Base-by-base conservation (phyloP, 805 yeast genomes). In the Debaryomyces hansenii region DNA sequence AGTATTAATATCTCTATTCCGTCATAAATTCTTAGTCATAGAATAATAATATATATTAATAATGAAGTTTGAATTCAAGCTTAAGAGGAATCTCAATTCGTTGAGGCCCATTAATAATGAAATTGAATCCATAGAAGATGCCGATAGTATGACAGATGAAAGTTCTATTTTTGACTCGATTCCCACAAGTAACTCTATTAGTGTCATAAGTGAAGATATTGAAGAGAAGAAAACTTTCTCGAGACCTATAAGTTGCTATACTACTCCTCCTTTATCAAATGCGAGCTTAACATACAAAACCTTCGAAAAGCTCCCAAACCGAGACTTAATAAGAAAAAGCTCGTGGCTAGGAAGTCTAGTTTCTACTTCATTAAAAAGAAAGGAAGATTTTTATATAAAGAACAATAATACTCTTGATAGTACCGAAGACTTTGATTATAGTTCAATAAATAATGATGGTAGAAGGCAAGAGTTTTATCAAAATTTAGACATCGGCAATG, bases 161-260 rank as follows among this genome's bases (percentile, higher is more conserved):
- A 38, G 32, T 15, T 53, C 59, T 7, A 34, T 57, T 12, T 57
- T 57, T 33, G 60, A 57, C 27, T 44, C 47, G 6, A 44, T 46
- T 7, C 52, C 54, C 1, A 37, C 42, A 24, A 50, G 48, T 29
- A 18, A 37, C 7, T 20, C 34, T 5, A 34, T 11, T 5, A n/a
- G 15, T 20, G 15, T 34, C 15, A 32, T 28, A 41, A 37, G 9
- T n/a, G 32, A 34, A 41, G 40, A 18, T 21, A 7, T 10, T 11
- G 20, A 20, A n/a, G 29, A 38, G 14, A 38, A 35, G 32, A 33
- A 34, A 14, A 8, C 6, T 3, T n/a, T 14, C 4, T 16, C 43
- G 20, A 47, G 57, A 41, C 55, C 58, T 24, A 51, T 43, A 16
- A 56, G 60, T 37, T 46, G 52, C 37, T 55, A 52, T 40, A 49